Evolutionary conservation across 2,329 filamentous ascomycete genomes (phyloP), one percentile per base, ranked within the genome.

Genomic region (Cladosporium sp.): DNA sequence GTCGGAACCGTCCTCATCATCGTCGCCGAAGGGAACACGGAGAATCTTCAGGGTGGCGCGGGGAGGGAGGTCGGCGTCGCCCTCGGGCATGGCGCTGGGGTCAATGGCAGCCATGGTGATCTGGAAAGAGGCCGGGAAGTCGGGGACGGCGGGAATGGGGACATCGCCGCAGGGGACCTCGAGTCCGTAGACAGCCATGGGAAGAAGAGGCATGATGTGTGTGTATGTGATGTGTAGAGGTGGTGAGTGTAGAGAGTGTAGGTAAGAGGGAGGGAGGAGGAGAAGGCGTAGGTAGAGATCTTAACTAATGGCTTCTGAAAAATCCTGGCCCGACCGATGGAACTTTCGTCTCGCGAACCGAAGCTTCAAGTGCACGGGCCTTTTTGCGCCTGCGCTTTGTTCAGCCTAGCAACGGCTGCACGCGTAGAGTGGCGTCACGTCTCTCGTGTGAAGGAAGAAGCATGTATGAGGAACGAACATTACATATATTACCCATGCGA

Each of bases 21-120:
- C 85, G 28, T 85, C 84, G 52, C 84, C 83, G 23, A 82, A 78
- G 67, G 87, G 87, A 76, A 89, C 85, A 79, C 94, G 94, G 78
- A 98, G 86, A 72, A 99, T 85, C 83, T 95, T 97, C 74, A 99
- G 84, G 61, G 95, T 99, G 63, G 95, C 91, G 73, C 93, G 91
- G 73, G 89, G 86, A 68, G 88, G 80, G 18, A 69, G 72, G 65
- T 78, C 76, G 37, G 78, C 77, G 55, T 79, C 77, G 64, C 78
- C 75, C 71, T 80, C 78, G 29, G 80, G 75, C 70, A 88, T 84
- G 73, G 91, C 91, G 75, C 88, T 92, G 66, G 95, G 95, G 78
- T 99, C 94, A 78, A 99, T 90, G 71, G 95, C 95, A 75, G 96
- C 95, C 95, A 99, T 99, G 75, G 93, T 98, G 77, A 99, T 92